phyloP scores from a whole-genome alignment of 768 basidiomycete genomes.

The Hericium alpestre region DNA sequence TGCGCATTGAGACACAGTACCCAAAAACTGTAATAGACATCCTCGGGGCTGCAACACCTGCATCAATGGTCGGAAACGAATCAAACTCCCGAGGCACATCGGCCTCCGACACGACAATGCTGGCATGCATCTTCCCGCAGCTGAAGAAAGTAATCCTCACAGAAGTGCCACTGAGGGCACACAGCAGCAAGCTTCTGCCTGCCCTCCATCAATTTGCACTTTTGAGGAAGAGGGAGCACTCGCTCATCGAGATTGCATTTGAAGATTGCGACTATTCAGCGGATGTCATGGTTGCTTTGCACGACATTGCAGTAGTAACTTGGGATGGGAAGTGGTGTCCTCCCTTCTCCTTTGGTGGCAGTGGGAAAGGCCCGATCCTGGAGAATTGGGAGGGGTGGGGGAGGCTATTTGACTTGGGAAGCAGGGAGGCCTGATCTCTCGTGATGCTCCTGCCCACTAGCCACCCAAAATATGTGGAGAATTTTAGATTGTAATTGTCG shows the following conservation, averaged over 20 bases:
- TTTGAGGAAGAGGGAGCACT: neutral
- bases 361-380: neutral
- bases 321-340: neutral
- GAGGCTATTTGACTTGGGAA: neutral
- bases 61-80: too few relatives aligned
- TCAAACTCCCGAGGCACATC: neutral
- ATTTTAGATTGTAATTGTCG: too few relatives aligned
- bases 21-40: neutral
- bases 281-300: neutral
- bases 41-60: neutral
- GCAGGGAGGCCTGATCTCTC: too few relatives aligned
- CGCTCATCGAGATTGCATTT: neutral
- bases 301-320: neutral
- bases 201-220: neutral
- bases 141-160: neutral
- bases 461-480: too few relatives aligned
- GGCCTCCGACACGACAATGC: neutral
- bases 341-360: neutral
- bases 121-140: neutral
- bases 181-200: neutral
- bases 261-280: neutral
- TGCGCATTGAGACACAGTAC: neutral
- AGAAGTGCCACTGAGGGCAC: neutral
- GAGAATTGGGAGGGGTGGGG: neutral
- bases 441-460: too few relatives aligned